Base-by-base conservation (phyloP, 768 basidiomycete genomes). In the Leccinum subgranulosum region DNA sequence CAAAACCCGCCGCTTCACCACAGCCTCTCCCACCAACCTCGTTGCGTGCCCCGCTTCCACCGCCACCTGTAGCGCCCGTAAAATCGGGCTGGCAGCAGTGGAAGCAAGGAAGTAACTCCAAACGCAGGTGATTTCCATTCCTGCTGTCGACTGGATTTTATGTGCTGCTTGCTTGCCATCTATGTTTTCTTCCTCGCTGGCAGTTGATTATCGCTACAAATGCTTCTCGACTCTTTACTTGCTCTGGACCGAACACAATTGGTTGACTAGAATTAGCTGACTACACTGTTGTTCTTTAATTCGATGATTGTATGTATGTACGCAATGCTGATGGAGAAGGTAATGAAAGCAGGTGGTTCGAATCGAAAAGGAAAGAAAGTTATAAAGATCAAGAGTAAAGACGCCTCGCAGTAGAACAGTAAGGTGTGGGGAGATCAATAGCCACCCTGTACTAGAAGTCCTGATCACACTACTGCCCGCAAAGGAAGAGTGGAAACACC, bases 51-150 rank as follows among this genome's bases (percentile, higher is more conserved):
- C 36, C 62, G 3, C 61, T 61, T n/a, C 65, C 69, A 1, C 53
- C 60, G n/a, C 65, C 66, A 17, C 61, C 72, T 31, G 51, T 19
- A 27, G 57, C 46, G 19, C 62, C 66, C 7, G 19, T 49, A 21
- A 71, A 75, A 49, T 77, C 79, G 23, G 81, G 78, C 41, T 86
- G 85, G 85, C 83, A 85, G 68, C 79, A 84, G 54, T 86, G 74
- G 68, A 71, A 70, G 34, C 68, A 67, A 55, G 66, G 61, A 49
- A 62, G 27, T 12, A 53, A 49, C 7, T 57, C 59, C 12, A 65
- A 49, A 52, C 69, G 64, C 51, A 66, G 48, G 53, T 73, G 46
- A 69, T 19, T 29, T 55, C 12, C 43, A 50, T 36, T 12, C 14
- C 9, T 19, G 11, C 53, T 4, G 23, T 29, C 15, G 11, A 47